phyloP scores from a whole-genome alignment of 108 stramenopile species.

The Poteriospumella lacustris region DNA sequence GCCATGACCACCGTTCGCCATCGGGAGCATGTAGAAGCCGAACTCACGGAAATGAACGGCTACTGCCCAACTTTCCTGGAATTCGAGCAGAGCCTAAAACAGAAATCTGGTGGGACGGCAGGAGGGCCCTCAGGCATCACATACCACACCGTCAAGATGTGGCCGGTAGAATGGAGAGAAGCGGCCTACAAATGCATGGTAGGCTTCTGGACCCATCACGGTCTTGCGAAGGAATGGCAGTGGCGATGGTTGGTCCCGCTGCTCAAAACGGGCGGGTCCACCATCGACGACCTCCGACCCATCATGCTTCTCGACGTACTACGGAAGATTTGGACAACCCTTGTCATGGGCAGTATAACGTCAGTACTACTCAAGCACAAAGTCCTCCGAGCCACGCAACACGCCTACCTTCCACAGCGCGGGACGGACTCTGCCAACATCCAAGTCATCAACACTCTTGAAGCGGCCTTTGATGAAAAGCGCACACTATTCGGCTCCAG shows the following conservation, averaged over 20 bases:
- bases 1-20: conserved; percentile 5
- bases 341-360: not conserved
- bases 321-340: conserved; percentile 16
- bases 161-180: conserved; percentile 6
- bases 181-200: conserved; percentile 6
- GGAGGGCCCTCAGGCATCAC: conserved; percentile 5
- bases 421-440: not conserved
- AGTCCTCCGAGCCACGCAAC: conserved; percentile 2
- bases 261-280: not conserved
- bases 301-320: not conserved
- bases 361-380: not conserved
- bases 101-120: not conserved
- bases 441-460: not conserved
- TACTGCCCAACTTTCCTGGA: not conserved
- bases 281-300: conserved; percentile 16
- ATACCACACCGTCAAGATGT: conserved; percentile 7
- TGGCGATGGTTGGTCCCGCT: conserved; percentile 19
- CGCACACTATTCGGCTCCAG: not conserved
- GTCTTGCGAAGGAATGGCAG: conserved; percentile 13
- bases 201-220: conserved; percentile 6
- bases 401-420: not conserved
- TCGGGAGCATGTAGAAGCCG: conserved; percentile 6
- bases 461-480: not conserved
- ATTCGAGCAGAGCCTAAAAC: conserved; percentile 7
- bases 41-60: conserved; percentile 6